A percentile compares a stretch with the other conserved stretches of the same genome.
phyloP scores from a whole-genome alignment of 345 rosid species.

The Carallia brachiata region DNA sequence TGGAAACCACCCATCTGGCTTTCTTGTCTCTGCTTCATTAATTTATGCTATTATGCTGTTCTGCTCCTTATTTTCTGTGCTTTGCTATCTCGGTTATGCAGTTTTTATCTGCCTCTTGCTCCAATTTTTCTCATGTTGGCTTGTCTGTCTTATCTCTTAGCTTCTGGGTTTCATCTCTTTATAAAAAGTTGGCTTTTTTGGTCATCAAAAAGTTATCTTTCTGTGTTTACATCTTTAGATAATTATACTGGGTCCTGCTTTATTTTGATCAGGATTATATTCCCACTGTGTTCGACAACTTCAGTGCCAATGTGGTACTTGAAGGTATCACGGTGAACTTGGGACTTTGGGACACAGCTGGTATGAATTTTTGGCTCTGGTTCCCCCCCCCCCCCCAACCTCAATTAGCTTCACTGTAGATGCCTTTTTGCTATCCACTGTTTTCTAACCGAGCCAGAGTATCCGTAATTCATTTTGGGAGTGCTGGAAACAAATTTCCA shows the following conservation, averaged over 20 bases:
- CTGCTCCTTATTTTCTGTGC: slow-evolving; percentile 16
- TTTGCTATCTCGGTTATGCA: slow-evolving; percentile 47
- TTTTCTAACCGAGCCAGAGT: not conserved
- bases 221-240: slow-evolving; percentile 5
- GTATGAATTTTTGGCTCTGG: slow-evolving; percentile 35
- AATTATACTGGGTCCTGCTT: slow-evolving; percentile 1
- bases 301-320: slow-evolving; percentile 93
- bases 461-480: not conserved
- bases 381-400: not conserved
- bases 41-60: slow-evolving; percentile 2
- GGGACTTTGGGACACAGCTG: slow-evolving; percentile 99
- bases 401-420: not conserved
- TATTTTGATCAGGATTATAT: slow-evolving; percentile 72
- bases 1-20: slow-evolving; percentile 16
- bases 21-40: not conserved
- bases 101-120: slow-evolving; percentile 26
- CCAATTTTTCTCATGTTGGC: slow-evolving; percentile 8
- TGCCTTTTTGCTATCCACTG: not conserved
- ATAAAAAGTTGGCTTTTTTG: no score
- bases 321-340: slow-evolving; percentile 93
- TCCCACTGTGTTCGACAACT: slow-evolving; percentile 95
- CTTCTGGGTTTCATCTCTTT: not conserved
- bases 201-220: not conserved
- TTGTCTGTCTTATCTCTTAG: not conserved
- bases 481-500: not conserved